Conservation (phyloP, 2,329 filamentous ascomycete genomes). For the Colletotrichum sp. region DNA sequence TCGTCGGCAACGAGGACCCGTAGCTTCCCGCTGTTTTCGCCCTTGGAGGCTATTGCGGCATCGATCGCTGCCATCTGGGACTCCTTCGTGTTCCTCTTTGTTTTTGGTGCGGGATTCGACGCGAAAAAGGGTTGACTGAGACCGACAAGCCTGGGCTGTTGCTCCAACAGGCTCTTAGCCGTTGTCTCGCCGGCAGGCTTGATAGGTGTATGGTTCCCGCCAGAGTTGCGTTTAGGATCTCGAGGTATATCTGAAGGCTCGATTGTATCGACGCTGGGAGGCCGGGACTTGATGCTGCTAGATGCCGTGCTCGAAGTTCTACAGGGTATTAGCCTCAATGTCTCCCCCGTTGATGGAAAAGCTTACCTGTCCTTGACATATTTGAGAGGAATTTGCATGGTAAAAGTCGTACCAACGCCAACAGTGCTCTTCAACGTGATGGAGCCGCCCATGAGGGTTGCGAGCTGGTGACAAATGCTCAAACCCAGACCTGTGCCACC, state of each 20-base stretch:
- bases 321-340: background rate
- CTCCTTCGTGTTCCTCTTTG: conserved; percentile 51
- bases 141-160: conserved; percentile 80
- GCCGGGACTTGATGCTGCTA: conserved; percentile 56
- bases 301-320: conserved; percentile 60
- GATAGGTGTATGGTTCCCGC: background rate
- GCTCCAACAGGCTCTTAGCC: conserved; percentile 59
- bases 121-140: conserved; percentile 84
- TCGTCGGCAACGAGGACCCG: conserved; percentile 85
- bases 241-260: conserved; percentile 33
- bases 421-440: conserved; percentile 75
- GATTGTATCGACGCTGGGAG: conserved; percentile 49
- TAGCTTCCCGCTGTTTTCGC: conserved; percentile 64
- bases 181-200: conserved; percentile 30
- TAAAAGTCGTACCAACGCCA: conserved; percentile 81
- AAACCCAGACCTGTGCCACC: conserved; percentile 88
- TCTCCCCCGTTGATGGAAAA: too few species aligned
- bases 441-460: conserved; percentile 80
- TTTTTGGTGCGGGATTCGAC: conserved; percentile 39
- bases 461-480: conserved; percentile 88
- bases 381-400: conserved; percentile 80
- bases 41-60: conserved; percentile 66
- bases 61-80: conserved; percentile 68
- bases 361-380: conserved; percentile 73
- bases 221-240: conserved; percentile 9